phyloP scores from a whole-genome alignment of 805 yeast species.

The Candida koratica region DNA sequence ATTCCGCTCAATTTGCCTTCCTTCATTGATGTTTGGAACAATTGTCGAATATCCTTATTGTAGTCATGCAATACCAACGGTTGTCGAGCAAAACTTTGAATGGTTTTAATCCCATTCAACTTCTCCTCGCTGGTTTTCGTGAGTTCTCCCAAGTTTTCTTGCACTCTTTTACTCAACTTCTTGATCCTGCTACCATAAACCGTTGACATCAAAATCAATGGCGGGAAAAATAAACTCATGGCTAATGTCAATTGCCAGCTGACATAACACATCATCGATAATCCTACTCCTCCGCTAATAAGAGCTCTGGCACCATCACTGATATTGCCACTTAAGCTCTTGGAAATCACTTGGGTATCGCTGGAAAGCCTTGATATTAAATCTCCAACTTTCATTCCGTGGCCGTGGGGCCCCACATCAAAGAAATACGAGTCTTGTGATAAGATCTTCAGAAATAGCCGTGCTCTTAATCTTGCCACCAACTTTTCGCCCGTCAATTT shows the following conservation, averaged over 20 bases:
- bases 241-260: constrained; percentile 78
- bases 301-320: constrained; percentile 88
- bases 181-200: constrained; percentile 81
- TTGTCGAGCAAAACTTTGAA: constrained; percentile 90
- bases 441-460: constrained; percentile 70
- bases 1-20: constrained; percentile 79
- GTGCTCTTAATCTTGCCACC: constrained; percentile 77
- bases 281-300: constrained; percentile 79
- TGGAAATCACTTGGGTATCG: constrained; percentile 84
- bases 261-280: constrained; percentile 87
- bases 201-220: constrained; percentile 72
- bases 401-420: constrained; percentile 61
- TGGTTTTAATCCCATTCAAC: constrained; percentile 76
- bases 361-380: constrained; percentile 82
- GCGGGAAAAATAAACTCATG: constrained; percentile 79
- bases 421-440: constrained; percentile 86
- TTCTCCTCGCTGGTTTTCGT: constrained; percentile 93
- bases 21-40: constrained; percentile 61
- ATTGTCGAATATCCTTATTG: constrained; percentile 64
- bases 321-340: constrained; percentile 81
- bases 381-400: constrained; percentile 75
- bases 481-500: constrained; percentile 81
- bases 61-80: constrained; percentile 69
- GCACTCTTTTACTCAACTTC: constrained; percentile 67
- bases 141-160: constrained; percentile 77